Base-by-base conservation (phyloP, 2,329 filamentous ascomycete genomes). In the Aspergillus sp. region DNA sequence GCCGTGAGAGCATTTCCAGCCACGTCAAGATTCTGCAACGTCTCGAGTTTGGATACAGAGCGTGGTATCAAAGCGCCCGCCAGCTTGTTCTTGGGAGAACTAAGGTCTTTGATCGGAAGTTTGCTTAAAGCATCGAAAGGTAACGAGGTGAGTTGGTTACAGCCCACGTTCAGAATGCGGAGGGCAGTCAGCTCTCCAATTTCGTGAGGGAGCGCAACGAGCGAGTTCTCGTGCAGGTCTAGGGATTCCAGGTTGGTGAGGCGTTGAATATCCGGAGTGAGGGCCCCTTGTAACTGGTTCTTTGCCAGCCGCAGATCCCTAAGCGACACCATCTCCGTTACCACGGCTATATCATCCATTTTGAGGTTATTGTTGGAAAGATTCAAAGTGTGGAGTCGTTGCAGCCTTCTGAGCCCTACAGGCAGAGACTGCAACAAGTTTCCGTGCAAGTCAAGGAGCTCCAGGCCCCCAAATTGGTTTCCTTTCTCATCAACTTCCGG, bases 381-480 rank as follows among this genome's bases (percentile, higher is more conserved):
- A 61, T 97, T 96, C 45, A 99, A 76, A 3, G 83, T 87, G 1
- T 89, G 92, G 50, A 99, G 79, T 54, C 86, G 77, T 45, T 85
- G 79, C 35, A 97, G 77, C 47, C 86, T 80, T 58, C 89, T 80
- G 52, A 97, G 67, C 0, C 94, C 93, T 58, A 86, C 68, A 0
- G 94, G 94, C 41, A 96, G 70, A 24, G 82, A 76, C 47, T 80
- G 79, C 16, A 99, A 77, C 42, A 83, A 72, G 65, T 99, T 99
- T 17, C 90, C 89, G 67, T 96, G 94, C 53, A 97, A 68, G 66
- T 97, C 92, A 7, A 96, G 72, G 4, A 82, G 82, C 66, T 96
- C 90, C 1, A 96, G 70, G 0, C 86, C 89, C 2, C 84, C 88
- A 73, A 97, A 96, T 57, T 94, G 87, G 60, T 86, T 87, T 1